These are phyloP conservation scores for Gnetum montanum DNA, from an alignment of 75 land plant genomes.

Conservation along the genomic window DNA sequence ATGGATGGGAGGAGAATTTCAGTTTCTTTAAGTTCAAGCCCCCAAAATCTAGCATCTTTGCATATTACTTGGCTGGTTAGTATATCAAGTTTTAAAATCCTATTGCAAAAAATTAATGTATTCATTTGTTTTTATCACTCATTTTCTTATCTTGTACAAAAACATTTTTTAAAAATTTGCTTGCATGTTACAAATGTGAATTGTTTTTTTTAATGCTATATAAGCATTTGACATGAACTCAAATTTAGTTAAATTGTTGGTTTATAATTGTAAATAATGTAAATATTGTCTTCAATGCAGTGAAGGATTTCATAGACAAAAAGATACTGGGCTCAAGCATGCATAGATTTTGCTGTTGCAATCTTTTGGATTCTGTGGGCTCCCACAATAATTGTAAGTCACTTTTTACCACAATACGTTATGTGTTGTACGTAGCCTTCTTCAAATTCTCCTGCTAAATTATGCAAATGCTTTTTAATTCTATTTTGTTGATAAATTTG, in stretches of 20 bases:
- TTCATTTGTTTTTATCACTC: too few relatives aligned
- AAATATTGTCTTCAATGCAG: neutral
- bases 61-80: slow-evolving; percentile 9
- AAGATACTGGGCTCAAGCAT: slow-evolving; percentile 65
- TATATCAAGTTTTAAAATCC: neutral
- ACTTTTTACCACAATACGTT: too few relatives aligned
- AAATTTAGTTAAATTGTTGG: too few relatives aligned
- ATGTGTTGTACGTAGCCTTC: too few relatives aligned
- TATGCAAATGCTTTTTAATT: neutral
- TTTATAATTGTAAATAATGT: too few relatives aligned
- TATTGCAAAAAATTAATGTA: too few relatives aligned
- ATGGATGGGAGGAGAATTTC: slow-evolving; percentile 27
- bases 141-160: too few relatives aligned
- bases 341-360: slow-evolving; percentile 46
- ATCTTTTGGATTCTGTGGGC: slow-evolving; percentile 85
- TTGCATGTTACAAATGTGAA: too few relatives aligned
- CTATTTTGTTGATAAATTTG: too few relatives aligned
- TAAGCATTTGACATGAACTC: too few relatives aligned
- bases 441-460: neutral
- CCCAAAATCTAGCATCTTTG: neutral
- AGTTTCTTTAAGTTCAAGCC: slow-evolving; percentile 9
- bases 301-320: slow-evolving; percentile 39
- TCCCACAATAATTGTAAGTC: slow-evolving; percentile 42
- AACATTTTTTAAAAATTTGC: too few relatives aligned
- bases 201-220: too few relatives aligned